Base-by-base conservation (phyloP, 306 rosid species). In the Vigna hirtella region DNA sequence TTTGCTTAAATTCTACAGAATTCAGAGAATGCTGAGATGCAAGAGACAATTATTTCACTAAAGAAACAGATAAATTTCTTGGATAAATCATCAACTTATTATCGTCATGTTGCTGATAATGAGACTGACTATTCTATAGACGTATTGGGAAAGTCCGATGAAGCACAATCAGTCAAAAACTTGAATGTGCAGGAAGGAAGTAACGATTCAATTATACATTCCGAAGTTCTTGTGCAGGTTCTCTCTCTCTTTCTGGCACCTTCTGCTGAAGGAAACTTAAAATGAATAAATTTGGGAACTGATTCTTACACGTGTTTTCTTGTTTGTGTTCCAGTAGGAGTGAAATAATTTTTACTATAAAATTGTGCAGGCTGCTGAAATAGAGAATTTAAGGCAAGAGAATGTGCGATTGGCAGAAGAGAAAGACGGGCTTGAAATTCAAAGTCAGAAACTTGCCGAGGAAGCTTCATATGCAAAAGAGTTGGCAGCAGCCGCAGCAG, bases 401-500 rank as follows among this genome's bases (percentile, higher is more conserved):
- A 90, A 86, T 55, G 89, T 91, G 85, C 79, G 83, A 63, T 81
- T 89, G 78, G 68, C 81, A 49, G 96, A 91, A 86, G 94, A 91
- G 79, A 88, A 85, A 79, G 96, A 89, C 14, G 89, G 93, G 47
- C 91, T 93, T 73, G 91, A 88, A 81, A 87, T 93, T 84, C 91
- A 91, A 81, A 88, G 85, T 76, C 85, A 10, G 80, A 93, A 89
- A 81, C 88, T 93, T 43, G 85, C 90, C 11, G 93, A 91, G 83
- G 98, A 93, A 87, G 91, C 97, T 67, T 89, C 97, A 43, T 91
- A 91, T 80, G 98, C 98, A 30, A 89, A 93, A 84, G 97, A 93
- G 89, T 83, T 93, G 82, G 97, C 98, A 70, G 79, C 95, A 36
- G 97, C 97, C 79, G 94, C 98, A 56, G 97, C 93, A 62, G 83